phyloP scores from a whole-genome alignment of 2,329 filamentous ascomycete genomes.

The Neoarthrinium moseri region DNA sequence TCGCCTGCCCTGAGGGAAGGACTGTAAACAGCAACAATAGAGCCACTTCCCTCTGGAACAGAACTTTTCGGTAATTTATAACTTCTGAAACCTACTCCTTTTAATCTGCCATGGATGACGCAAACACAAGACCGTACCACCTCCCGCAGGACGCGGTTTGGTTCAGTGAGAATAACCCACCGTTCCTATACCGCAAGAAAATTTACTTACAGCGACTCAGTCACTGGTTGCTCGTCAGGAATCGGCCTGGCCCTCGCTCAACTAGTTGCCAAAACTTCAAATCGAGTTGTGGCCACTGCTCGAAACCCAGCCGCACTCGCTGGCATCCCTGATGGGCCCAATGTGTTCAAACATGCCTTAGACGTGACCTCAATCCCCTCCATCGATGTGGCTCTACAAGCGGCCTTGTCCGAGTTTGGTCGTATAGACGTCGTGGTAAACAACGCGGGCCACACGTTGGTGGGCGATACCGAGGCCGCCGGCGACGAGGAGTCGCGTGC shows the following conservation, averaged over 20 bases:
- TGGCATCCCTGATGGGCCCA: conserved; percentile 32
- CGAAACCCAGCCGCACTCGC: conserved; percentile 40
- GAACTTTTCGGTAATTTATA: background rate
- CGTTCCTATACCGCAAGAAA: background rate
- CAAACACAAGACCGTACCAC: conserved; percentile 14
- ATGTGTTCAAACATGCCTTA: conserved; percentile 42
- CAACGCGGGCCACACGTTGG: conserved; percentile 28
- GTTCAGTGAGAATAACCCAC: conserved; percentile 20
- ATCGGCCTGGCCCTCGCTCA: conserved; percentile 23
- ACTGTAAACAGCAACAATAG: background rate
- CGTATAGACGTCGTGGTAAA: conserved; percentile 32
- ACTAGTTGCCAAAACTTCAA: conserved; percentile 18
- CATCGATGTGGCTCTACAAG: conserved; percentile 32
- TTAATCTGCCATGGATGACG: background rate
- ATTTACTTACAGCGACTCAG: conserved; percentile 12
- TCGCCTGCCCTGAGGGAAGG: background rate
- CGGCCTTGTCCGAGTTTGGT: conserved; percentile 31
- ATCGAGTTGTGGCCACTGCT: conserved; percentile 26
- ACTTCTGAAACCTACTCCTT: background rate
- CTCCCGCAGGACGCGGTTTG: conserved; percentile 24
- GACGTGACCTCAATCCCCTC: conserved; percentile 43
- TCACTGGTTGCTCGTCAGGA: conserved; percentile 30
- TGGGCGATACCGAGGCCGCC: conserved; percentile 28
- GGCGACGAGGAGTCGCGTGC: conserved; percentile 29
- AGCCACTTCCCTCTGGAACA: background rate